These are phyloP conservation scores for Capronia coronata DNA, from an alignment of 2,329 filamentous ascomycete species.

Conservation along the genomic window DNA sequence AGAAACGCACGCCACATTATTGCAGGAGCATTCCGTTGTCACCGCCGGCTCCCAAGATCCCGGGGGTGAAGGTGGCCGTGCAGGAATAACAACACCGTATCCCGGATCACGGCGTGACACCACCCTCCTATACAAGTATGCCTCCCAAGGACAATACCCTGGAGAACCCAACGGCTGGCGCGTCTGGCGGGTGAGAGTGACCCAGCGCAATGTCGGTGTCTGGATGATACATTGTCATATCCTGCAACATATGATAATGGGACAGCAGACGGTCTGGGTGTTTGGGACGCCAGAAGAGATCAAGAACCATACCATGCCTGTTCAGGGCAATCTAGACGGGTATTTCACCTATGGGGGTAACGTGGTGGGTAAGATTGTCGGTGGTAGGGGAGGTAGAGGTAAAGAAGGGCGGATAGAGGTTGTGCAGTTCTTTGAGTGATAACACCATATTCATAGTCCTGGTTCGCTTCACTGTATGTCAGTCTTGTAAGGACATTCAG, in stretches of 20 bases:
- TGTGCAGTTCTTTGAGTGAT: not conserved
- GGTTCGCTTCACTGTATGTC: too few species aligned
- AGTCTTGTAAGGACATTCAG: too few species aligned
- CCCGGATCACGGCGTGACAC: slow-evolving; percentile 36
- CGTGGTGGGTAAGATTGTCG: slow-evolving; percentile 25
- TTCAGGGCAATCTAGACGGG: slow-evolving; percentile 30
- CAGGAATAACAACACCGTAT: slow-evolving; percentile 9
- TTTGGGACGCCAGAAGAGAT: slow-evolving; percentile 42
- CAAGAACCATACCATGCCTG: slow-evolving; percentile 27
- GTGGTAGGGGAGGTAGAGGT: not conserved
- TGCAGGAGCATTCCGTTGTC: slow-evolving; percentile 30
- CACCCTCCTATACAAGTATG: slow-evolving; percentile 53
- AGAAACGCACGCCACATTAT: slow-evolving; percentile 33
- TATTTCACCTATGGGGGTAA: slow-evolving; percentile 43
- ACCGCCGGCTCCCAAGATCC: too few species aligned
- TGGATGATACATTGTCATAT: slow-evolving; percentile 50
- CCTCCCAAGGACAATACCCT: slow-evolving; percentile 28
- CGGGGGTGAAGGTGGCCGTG: slow-evolving; percentile 1
- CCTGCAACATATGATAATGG: slow-evolving; percentile 45
- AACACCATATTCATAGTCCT: too few species aligned
- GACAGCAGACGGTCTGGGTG: slow-evolving; percentile 36
- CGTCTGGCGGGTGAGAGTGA: slow-evolving; percentile 53
- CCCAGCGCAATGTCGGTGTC: slow-evolving; percentile 37
- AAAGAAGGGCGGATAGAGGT: not conserved
- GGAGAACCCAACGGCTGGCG: slow-evolving; percentile 51